Evolutionary conservation across 2,329 filamentous ascomycete genomes (phyloP).

Genomic region (Graphilbum fragrans): DNA sequence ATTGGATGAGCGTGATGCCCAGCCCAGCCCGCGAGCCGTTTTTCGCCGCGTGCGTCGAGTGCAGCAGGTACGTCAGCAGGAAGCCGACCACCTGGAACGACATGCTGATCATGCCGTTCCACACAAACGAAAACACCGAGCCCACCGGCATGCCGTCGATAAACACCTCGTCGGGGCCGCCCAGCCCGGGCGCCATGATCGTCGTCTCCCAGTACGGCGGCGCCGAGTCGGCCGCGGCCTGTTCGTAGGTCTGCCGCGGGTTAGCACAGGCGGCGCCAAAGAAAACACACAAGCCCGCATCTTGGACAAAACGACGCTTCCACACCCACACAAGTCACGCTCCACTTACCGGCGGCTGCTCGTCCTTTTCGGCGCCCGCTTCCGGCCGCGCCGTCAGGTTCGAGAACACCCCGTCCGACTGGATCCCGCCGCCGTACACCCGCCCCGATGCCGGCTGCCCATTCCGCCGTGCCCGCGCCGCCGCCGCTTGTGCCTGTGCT

Average conservation of each 20-base stretch:
- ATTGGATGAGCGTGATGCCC: slow-evolving; percentile 90
- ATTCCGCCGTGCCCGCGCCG: slow-evolving; percentile 39
- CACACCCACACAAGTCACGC: not conserved
- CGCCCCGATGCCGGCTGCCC: slow-evolving; percentile 21
- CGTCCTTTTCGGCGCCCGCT: slow-evolving; percentile 65
- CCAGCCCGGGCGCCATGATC: slow-evolving; percentile 82
- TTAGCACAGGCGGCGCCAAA: too few relatives aligned
- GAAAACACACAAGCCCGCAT: not conserved
- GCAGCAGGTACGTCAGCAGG: slow-evolving; percentile 91
- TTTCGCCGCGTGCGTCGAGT: slow-evolving; percentile 96
- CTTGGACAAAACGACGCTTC: too few relatives aligned
- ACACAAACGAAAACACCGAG: slow-evolving; percentile 75
- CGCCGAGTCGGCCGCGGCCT: slow-evolving; percentile 90
- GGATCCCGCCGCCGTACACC: slow-evolving; percentile 61
- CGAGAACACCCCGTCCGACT: slow-evolving; percentile 90
- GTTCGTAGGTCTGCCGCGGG: slow-evolving; percentile 77
- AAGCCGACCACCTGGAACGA: slow-evolving; percentile 96
- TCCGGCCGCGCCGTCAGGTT: slow-evolving; percentile 89
- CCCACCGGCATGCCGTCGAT: slow-evolving; percentile 92
- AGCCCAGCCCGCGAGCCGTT: slow-evolving; percentile 91
- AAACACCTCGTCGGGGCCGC: slow-evolving; percentile 88
- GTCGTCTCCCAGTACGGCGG: slow-evolving; percentile 99
- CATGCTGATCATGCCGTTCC: slow-evolving; percentile 95
- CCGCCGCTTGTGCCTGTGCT: slow-evolving; percentile 14
- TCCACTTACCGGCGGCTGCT: slow-evolving; percentile 85